These are phyloP conservation scores for Globisporangium yorkense DNA, from an alignment of 352 stramenopile species.

Conservation along the genomic window DNA sequence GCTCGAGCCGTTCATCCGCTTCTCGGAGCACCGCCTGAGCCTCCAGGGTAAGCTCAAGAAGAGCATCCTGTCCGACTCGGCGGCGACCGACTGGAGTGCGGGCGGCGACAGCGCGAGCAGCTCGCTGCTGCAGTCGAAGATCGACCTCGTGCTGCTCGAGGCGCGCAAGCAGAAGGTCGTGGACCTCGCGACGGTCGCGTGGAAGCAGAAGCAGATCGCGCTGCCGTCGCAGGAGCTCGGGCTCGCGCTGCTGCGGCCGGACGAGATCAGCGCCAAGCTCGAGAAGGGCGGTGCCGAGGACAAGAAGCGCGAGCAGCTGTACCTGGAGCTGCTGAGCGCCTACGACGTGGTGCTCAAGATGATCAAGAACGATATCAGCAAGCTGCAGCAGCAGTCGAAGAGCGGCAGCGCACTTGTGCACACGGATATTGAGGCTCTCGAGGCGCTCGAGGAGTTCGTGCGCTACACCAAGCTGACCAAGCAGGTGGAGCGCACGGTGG, in stretches of 20 bases:
- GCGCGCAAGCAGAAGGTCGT: conserved; percentile 84
- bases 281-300: conserved; percentile 35
- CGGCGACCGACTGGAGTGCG: conserved; percentile 46
- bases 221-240: conserved; percentile 69
- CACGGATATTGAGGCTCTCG: conserved; percentile 61
- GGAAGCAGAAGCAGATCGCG: conserved; percentile 73
- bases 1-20: conserved; percentile 80
- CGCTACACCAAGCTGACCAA: conserved; percentile 70
- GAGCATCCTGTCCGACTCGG: conserved; percentile 22
- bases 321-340: conserved; percentile 63
- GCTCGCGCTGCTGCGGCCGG: conserved; percentile 58
- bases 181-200: conserved; percentile 68
- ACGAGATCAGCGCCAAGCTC: conserved; percentile 64
- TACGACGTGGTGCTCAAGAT: conserved; percentile 67
- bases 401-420: conserved; percentile 66
- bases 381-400: conserved; percentile 73
- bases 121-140: conserved; percentile 77
- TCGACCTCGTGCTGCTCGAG: conserved; percentile 77
- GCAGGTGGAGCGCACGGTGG: conserved; percentile 60
- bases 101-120: conserved; percentile 65
- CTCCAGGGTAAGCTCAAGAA: conserved; percentile 45
- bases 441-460: conserved; percentile 67
- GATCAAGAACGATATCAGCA: conserved; percentile 57
- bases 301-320: conserved; percentile 65
- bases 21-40: conserved; percentile 74